These are phyloP conservation scores for Heliocybe sulcata DNA, from an alignment of 1,284 basidiomycete genomes.

Conservation along the genomic window DNA sequence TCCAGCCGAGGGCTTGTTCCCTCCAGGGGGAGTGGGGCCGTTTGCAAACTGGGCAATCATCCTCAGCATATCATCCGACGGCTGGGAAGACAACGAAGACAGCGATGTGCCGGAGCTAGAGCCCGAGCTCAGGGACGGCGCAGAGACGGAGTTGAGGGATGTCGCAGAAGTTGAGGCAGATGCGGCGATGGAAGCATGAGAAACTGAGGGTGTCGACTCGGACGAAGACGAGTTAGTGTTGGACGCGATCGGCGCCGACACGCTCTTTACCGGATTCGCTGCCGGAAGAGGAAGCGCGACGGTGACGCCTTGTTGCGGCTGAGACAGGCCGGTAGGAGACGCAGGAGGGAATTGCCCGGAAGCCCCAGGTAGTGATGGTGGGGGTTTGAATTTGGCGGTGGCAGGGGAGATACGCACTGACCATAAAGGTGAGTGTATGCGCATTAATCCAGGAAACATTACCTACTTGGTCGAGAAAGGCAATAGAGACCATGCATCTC, in stretches of 20 bases:
- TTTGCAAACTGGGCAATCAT: constrained; percentile 29
- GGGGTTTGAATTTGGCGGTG: constrained; percentile 78
- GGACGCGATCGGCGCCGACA: constrained; percentile 59
- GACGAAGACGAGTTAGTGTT: constrained; percentile 16
- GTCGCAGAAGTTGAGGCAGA: constrained; percentile 18
- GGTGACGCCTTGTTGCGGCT: constrained; percentile 29
- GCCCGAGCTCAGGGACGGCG: constrained; percentile 48
- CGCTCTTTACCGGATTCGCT: constrained; percentile 44
- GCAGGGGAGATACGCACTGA: constrained; percentile 84
- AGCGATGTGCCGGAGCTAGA: constrained; percentile 43
- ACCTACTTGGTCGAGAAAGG: constrained; percentile 75
- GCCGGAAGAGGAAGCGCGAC: constrained; percentile 39
- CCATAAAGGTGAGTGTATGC: constrained; percentile 19
- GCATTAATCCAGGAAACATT: constrained; percentile 7
- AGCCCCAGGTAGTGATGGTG: constrained; percentile 33
- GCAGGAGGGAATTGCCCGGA: constrained; percentile 37
- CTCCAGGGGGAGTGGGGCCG: constrained; percentile 16
- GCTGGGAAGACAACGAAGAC: constrained; percentile 32
- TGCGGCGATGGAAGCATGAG: background rate
- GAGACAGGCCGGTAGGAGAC: constrained; percentile 15
- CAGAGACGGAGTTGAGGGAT: constrained; percentile 39
- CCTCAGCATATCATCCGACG: constrained; percentile 43
- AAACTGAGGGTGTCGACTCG: background rate
- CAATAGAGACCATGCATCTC: constrained; percentile 90
- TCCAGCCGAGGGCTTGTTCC: constrained; percentile 2